Base-by-base conservation (phyloP, 495 filamentous ascomycete genomes). In the Xanthoparmelia taractica region DNA sequence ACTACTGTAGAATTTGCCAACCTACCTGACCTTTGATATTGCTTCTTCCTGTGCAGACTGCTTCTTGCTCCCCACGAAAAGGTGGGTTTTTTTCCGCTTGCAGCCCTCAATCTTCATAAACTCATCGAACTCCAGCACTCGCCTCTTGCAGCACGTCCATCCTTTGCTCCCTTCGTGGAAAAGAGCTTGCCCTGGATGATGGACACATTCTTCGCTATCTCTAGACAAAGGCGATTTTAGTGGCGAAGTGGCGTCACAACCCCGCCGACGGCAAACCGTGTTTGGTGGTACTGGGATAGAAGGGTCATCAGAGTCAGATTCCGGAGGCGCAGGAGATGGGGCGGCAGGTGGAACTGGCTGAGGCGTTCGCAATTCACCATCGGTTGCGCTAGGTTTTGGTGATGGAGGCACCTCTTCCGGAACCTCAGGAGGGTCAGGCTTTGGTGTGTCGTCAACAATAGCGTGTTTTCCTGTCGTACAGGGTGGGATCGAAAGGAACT, bases 91-190 rank as follows among this genome's bases (percentile, higher is more conserved):
- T 73, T 91, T 93, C 36, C 87, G 88, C 70, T 84, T 84, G 76
- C 94, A 98, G 1, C 94, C 94, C 59, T 88, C 84, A 57, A 98
- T 92, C 75, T 88, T 92, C 86, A 98, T 84, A 74, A 98, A 98
- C 75, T 97, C 87, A 73, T 98, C 94, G 70, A 98, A 98, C 71
- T 98, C 94, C 31, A 98, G 79, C 57, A 98, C 94, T 25, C 90
- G 84, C 68, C 89, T 79, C 83, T 97, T 97, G 78, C 94, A 98
- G 80, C 94, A 98, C 33, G 84, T 90, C 82, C 93, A 98, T 12
- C 94, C 94, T 78, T 98, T 98, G 73, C 87, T 92, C 29, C 93
- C 94, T 78, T 98, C 94, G 74, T 98, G 94, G 76, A 98, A 98
- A 65, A 97, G 84, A 75, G 80, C 12, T 63, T 85, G 57, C 73